Evolutionary conservation across 495 filamentous ascomycete species (phyloP).

Genomic region (Penicilliopsis zonata): DNA sequence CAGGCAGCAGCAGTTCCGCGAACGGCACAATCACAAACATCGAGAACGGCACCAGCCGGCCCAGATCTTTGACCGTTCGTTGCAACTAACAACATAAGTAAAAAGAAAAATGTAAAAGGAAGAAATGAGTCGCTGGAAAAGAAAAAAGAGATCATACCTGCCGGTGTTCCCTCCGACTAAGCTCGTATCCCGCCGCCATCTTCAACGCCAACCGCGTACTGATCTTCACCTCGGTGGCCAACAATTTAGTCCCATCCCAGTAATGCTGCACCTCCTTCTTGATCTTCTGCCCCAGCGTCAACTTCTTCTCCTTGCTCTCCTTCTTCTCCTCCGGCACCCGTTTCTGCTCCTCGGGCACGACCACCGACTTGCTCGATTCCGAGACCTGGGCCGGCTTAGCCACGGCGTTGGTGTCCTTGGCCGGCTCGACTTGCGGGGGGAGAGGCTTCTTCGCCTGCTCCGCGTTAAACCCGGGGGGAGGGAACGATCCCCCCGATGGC

Average conservation of each 20-base stretch:
- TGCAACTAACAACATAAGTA: conserved; percentile 42
- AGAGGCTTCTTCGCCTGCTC: conserved; percentile 85
- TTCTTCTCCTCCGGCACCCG: conserved; percentile 56
- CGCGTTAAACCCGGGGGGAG: conserved; percentile 88
- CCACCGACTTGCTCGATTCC: conserved; percentile 25
- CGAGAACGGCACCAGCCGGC: conserved; percentile 87
- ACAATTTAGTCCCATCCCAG: conserved; percentile 98
- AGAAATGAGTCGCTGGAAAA: not conserved
- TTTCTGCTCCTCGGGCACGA: conserved; percentile 34
- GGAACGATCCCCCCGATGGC: conserved; percentile 47
- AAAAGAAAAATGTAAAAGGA: not conserved
- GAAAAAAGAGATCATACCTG: conserved; percentile 45
- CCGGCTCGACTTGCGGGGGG: conserved; percentile 31
- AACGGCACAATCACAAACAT: conserved; percentile 96
- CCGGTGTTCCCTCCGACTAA: conserved; percentile 83
- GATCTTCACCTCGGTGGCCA: conserved; percentile 86
- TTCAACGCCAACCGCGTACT: conserved; percentile 82
- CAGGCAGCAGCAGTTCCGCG: conserved; percentile 85
- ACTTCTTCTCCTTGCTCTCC: conserved; percentile 67
- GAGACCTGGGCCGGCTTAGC: conserved; percentile 9
- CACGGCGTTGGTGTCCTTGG: conserved; percentile 9
- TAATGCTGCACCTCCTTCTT: conserved; percentile 90
- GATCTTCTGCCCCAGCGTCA: conserved; percentile 82
- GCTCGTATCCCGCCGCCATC: conserved; percentile 96
- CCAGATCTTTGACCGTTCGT: conserved; percentile 87